Evolutionary conservation across 164 flowering plant species (phyloP).

Genomic region (Sextonia rubra): DNA sequence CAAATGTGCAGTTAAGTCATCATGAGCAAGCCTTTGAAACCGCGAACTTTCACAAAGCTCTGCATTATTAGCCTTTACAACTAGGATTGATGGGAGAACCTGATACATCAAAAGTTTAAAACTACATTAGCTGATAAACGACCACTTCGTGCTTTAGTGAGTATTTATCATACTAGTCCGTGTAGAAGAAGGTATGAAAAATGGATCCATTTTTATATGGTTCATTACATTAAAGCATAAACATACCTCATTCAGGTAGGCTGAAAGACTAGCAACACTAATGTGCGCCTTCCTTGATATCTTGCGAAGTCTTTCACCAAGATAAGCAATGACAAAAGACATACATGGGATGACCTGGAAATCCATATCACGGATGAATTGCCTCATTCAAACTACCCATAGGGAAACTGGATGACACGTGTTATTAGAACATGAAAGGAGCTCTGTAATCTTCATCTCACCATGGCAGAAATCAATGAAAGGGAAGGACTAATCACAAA

Average conservation of each 20-base stretch:
- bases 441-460: slow-evolving; percentile 23
- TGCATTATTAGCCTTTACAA: slow-evolving; percentile 84
- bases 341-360: slow-evolving; percentile 68
- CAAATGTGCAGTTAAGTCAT: slow-evolving; percentile 45
- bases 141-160: not conserved
- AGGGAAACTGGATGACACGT: not conserved
- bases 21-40: slow-evolving; percentile 64
- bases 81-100: slow-evolving; percentile 82
- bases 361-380: slow-evolving; percentile 5
- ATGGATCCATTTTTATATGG: slow-evolving; percentile 14
- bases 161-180: not conserved
- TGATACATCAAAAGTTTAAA: slow-evolving; percentile 19
- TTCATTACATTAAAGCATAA: slow-evolving; percentile 1
- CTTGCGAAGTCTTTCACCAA: slow-evolving; percentile 70
- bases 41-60: slow-evolving; percentile 62
- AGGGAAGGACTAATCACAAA: slow-evolving; percentile 69
- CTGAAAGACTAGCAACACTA: slow-evolving; percentile 63
- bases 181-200: not conserved
- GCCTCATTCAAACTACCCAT: not conserved
- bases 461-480: slow-evolving; percentile 59
- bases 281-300: slow-evolving; percentile 66
- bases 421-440: not conserved
- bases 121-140: not conserved
- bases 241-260: slow-evolving; percentile 86
- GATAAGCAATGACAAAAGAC: slow-evolving; percentile 52